These are phyloP conservation scores for Xeromyces bisporus DNA, from an alignment of 495 filamentous ascomycete species.

Conservation along the genomic window DNA sequence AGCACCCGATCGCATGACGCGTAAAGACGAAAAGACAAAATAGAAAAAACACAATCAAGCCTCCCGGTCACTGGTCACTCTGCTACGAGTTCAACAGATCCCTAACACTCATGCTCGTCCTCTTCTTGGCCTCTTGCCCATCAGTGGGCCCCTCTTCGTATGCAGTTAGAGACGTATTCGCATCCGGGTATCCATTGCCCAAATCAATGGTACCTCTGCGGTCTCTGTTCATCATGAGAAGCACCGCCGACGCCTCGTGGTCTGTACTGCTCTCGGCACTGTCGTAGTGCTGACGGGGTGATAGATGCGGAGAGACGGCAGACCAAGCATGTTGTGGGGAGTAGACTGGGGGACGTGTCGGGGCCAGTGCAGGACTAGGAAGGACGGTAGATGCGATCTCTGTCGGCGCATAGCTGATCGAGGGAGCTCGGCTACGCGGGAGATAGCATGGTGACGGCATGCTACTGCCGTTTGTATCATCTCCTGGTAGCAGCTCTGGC, in stretches of 20 bases:
- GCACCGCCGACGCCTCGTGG: conserved; percentile 63
- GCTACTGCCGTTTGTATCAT: conserved; percentile 7
- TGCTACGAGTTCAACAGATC: conserved; percentile 52
- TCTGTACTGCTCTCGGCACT: conserved; percentile 36
- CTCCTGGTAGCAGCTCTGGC: conserved; percentile 19
- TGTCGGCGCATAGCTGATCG: conserved; percentile 7
- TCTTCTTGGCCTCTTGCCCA: conserved; percentile 8
- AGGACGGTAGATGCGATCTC: conserved; percentile 21
- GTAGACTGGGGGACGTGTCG: conserved; percentile 8
- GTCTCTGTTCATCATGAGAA: conserved; percentile 66
- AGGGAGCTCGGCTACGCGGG: conserved; percentile 18
- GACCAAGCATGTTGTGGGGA: conserved; percentile 8
- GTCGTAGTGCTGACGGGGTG: conserved; percentile 11
- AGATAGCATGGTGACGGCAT: conserved; percentile 28
- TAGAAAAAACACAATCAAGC: too few species aligned
- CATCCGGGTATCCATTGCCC: conserved; percentile 9
- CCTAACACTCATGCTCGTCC: conserved; percentile 56
- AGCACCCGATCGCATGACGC: too few species aligned
- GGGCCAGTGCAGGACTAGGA: conserved; percentile 26
- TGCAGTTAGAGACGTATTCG: conserved; percentile 2
- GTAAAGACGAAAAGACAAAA: too few species aligned
- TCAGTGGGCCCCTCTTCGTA: conserved; percentile 1
- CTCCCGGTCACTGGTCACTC: too few species aligned
- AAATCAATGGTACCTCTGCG: conserved; percentile 30
- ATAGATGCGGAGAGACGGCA: conserved; percentile 17